A percentile compares a stretch with the other conserved stretches of the same genome.
phyloP scores from a whole-genome alignment of 1,284 basidiomycete genomes.

The Coniferiporia sulphurascens region DNA sequence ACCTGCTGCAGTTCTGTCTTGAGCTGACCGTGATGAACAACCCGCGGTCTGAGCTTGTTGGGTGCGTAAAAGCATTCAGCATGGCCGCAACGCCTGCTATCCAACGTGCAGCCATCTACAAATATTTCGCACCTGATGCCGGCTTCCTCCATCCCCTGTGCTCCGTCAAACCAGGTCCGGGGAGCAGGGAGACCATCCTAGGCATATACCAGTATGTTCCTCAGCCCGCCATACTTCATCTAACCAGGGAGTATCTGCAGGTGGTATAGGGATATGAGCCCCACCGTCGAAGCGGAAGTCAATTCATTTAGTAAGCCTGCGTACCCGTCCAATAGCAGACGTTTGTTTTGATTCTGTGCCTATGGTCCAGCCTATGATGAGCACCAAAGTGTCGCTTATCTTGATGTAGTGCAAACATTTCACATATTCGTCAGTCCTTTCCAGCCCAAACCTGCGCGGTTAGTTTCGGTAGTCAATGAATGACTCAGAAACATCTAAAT shows the following conservation, averaged over 20 bases:
- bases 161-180: conserved; percentile 37
- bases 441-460: conserved; percentile 43
- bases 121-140: conserved; percentile 46
- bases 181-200: conserved; percentile 46
- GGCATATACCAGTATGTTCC: conserved; percentile 46
- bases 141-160: conserved; percentile 52
- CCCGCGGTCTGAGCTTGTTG: conserved; percentile 44
- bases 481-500: background rate
- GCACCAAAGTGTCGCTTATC: conserved; percentile 33
- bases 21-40: conserved; percentile 41
- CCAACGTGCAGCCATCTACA: conserved; percentile 42
- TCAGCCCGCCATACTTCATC: background rate
- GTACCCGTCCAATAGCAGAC: background rate
- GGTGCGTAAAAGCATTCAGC: conserved; percentile 40
- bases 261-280: conserved; percentile 58
- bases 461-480: conserved; percentile 16
- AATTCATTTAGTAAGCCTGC: conserved; percentile 38
- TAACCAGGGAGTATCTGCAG: conserved; percentile 26
- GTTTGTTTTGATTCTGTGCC: background rate
- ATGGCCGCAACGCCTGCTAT: conserved; percentile 42
- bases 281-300: conserved; percentile 38
- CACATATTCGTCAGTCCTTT: conserved; percentile 47
- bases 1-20: too few relatives aligned
- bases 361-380: conserved; percentile 37
- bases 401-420: conserved; percentile 49